Base-by-base conservation (phyloP, 1,139 yeast species). In the Kluyveromyces sp. region DNA sequence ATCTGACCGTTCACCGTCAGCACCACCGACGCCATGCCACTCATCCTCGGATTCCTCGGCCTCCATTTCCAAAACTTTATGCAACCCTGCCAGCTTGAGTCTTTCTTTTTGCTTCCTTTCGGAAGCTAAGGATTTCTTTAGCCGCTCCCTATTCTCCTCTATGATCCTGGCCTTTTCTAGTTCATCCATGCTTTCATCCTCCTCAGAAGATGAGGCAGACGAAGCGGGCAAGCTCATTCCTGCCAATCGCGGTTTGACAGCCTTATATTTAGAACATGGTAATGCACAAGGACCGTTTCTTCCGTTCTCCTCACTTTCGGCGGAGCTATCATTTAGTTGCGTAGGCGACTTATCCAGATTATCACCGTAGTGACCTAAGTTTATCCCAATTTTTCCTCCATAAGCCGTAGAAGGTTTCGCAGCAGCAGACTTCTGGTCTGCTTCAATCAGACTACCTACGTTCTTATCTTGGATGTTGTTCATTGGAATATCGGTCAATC, bases 21-120 rank as follows among this genome's bases (percentile, higher is more conserved):
- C 71, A 47, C 96, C 96, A 44, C 95, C 96, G 45, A 85, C 60
- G 2, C 96, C 96, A 40, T 80, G 80, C 89, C 94, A 89, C 67
- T 89, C 96, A 68, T 89, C 97, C 51, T 92, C 97, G 34, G 96
- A 86, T 68, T 92, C 97, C 53, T 80, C 94, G 37, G 98, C 98
- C 68, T 89, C 96, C 49, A 61, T 58, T 46, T 67, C 70, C 49
- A 68, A 52, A 44, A 66, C 57, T 36, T 64, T 55, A 17, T 55
- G 58, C 1, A 64, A 47, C 25, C 69, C 69, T 29, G 49, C 54
- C 7, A 49, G 48, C 36, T 57, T 61, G 55, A 67, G 46, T 32
- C 62, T 66, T 25, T 67, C 61, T 49, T 71, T 73, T 49, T 65
- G 65, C 38, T 62, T 60, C 45, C 71, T 64, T 32, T 70, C 69